Evolutionary conservation across 2,329 filamentous ascomycete genomes (phyloP).

Genomic region (Epicoccum nigrum): DNA sequence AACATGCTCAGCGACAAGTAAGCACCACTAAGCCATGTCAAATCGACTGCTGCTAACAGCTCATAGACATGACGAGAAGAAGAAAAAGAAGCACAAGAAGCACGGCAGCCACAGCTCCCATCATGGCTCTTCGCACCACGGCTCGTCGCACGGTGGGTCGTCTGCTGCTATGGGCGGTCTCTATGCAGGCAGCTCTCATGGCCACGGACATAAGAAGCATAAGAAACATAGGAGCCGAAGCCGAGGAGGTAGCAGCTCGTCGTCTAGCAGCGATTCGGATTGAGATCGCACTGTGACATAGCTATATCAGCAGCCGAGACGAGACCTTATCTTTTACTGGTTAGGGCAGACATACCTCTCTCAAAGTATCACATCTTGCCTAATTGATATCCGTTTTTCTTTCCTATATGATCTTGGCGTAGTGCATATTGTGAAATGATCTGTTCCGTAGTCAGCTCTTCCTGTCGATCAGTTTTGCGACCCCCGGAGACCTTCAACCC

Average conservation of each 20-base stretch:
- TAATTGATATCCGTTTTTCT: slow-evolving; percentile 4
- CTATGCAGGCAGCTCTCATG: slow-evolving; percentile 39
- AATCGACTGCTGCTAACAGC: slow-evolving; percentile 8
- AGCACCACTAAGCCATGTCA: slow-evolving; percentile 1
- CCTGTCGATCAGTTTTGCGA: not conserved
- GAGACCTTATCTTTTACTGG: too few relatives aligned
- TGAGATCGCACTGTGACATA: slow-evolving; percentile 9
- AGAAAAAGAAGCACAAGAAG: slow-evolving; percentile 48
- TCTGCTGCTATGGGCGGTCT: slow-evolving; percentile 44
- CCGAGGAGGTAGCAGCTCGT: slow-evolving; percentile 39
- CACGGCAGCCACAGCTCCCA: slow-evolving; percentile 38
- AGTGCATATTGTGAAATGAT: too few relatives aligned
- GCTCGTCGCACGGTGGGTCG: slow-evolving; percentile 38
- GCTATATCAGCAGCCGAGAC: not conserved
- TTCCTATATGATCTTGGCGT: too few relatives aligned
- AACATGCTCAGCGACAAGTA: slow-evolving; percentile 57
- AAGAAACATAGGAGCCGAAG: slow-evolving; percentile 40
- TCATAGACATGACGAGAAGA: slow-evolving; percentile 40
- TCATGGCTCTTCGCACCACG: slow-evolving; percentile 35
- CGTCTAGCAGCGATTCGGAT: slow-evolving; percentile 47
- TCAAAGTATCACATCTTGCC: not conserved
- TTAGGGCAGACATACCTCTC: not conserved
- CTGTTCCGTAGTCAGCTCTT: too few relatives aligned
- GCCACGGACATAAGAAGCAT: slow-evolving; percentile 37
- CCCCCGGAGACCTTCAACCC: not conserved